A percentile compares a stretch with the other conserved stretches of the same genome.
phyloP scores from a whole-genome alignment of 2,329 filamentous ascomycete species.

The Fusarium sp. region DNA sequence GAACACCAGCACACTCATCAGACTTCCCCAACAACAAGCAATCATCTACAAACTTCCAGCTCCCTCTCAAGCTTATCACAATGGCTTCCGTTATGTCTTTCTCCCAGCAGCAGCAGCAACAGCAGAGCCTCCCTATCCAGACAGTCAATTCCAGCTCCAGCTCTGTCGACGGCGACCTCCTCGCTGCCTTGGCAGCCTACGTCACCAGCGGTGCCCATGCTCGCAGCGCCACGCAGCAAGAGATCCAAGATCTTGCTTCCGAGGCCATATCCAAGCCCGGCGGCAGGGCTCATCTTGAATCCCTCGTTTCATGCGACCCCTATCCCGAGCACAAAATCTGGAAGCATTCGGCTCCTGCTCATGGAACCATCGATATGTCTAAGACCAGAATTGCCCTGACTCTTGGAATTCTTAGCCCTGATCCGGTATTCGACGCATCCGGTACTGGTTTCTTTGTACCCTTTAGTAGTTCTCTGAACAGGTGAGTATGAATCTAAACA shows the following conservation, averaged over 20 bases:
- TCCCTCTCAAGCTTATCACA: neutral
- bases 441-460: neutral
- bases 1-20: neutral
- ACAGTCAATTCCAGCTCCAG: neutral
- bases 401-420: neutral
- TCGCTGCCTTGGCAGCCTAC: neutral
- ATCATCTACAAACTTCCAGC: neutral
- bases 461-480: neutral
- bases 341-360: neutral
- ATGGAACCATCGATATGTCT: neutral
- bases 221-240: neutral
- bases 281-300: neutral
- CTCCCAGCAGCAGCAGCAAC: conserved; percentile 1
- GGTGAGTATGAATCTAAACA: neutral
- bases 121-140: neutral
- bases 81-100: neutral
- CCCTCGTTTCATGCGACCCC: neutral
- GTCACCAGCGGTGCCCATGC: neutral
- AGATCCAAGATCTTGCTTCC: neutral
- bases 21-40: neutral
- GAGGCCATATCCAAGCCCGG: neutral
- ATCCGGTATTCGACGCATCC: neutral
- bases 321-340: neutral
- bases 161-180: neutral
- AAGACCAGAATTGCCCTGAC: neutral